These are phyloP conservation scores for Chrysoporthe cubensis DNA, from an alignment of 2,329 filamentous ascomycete genomes.

Conservation along the genomic window DNA sequence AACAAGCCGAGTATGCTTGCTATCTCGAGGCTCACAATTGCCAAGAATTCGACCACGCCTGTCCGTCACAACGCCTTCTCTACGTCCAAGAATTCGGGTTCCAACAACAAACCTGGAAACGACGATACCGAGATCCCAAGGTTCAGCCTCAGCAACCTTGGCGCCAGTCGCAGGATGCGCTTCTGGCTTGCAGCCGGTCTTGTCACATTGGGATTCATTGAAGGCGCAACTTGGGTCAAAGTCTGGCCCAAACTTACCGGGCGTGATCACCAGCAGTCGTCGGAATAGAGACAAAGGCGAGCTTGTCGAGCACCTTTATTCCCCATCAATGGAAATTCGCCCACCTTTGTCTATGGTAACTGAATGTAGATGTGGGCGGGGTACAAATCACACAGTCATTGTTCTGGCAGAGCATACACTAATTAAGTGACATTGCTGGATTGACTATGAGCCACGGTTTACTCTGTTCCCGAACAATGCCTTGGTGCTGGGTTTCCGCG, in stretches of 20 bases:
- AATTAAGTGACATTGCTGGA: background rate
- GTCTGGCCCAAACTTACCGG: slow-evolving; percentile 33
- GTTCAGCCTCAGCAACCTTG: slow-evolving; percentile 32
- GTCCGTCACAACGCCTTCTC: slow-evolving; percentile 3
- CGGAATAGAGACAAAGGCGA: background rate
- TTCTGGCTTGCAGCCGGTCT: slow-evolving; percentile 27
- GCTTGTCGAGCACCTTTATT: background rate
- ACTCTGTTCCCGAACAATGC: no score
- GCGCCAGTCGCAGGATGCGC: slow-evolving; percentile 31
- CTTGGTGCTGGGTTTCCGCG: no score
- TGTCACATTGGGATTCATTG: slow-evolving; percentile 26
- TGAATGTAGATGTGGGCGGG: background rate
- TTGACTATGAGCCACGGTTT: background rate
- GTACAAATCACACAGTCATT: background rate
- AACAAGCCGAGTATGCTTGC: background rate
- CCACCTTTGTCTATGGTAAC: background rate
- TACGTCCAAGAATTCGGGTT: background rate
- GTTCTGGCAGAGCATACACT: background rate
- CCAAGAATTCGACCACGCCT: background rate
- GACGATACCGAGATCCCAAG: slow-evolving; percentile 29
- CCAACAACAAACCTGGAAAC: background rate
- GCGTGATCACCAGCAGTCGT: slow-evolving; percentile 17
- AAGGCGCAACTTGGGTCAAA: slow-evolving; percentile 32
- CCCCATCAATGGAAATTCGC: background rate
- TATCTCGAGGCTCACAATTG: slow-evolving; percentile 5